Percentiles rank a stretch among this genome's conserved stretches.
These are phyloP conservation scores for Backusella parvicylindrica DNA, from an alignment of 192 early-diverging fungal genomes.

Conservation along the genomic window DNA sequence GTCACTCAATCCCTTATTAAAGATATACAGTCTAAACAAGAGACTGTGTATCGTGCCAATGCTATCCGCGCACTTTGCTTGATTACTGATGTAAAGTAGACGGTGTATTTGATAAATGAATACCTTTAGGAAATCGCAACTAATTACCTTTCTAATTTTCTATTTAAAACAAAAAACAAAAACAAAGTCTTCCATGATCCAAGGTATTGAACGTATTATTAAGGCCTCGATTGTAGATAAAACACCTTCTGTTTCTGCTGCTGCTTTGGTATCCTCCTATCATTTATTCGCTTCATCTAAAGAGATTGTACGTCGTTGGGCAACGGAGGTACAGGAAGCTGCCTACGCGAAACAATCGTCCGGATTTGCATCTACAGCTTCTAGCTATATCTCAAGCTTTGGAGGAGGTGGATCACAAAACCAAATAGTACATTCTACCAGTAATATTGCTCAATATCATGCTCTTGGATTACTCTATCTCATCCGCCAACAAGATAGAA, in stretches of 20 bases:
- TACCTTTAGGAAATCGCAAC: too few species aligned
- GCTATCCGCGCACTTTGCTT: conserved; percentile 94
- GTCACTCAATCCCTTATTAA: conserved; percentile 93
- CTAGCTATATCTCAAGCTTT: conserved; percentile 53
- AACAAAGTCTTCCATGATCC: conserved; percentile 90
- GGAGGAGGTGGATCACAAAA: conserved; percentile 37
- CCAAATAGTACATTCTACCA: conserved; percentile 55
- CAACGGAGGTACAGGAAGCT: conserved; percentile 95
- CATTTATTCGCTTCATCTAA: conserved; percentile 83
- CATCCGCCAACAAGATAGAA: conserved; percentile 94
- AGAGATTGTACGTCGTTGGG: conserved; percentile 95
- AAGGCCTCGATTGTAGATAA: conserved; percentile 98
- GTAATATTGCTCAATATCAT: conserved; percentile 95
- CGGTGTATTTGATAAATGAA: not conserved
- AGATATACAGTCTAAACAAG: conserved; percentile 93
- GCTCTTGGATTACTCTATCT: conserved; percentile 94
- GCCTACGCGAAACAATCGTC: conserved; percentile 76
- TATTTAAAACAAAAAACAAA: not conserved
- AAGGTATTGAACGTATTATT: conserved; percentile 92
- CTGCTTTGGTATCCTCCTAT: conserved; percentile 87
- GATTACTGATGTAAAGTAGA: conserved; percentile 80
- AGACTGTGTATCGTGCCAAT: conserved; percentile 91
- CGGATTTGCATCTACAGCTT: conserved; percentile 39
- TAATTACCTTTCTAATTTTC: too few species aligned
- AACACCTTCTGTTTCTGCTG: conserved; percentile 82